Evolutionary conservation across 1,284 basidiomycete species (phyloP).

Genomic region (Melampsora abietis-canadensis): DNA sequence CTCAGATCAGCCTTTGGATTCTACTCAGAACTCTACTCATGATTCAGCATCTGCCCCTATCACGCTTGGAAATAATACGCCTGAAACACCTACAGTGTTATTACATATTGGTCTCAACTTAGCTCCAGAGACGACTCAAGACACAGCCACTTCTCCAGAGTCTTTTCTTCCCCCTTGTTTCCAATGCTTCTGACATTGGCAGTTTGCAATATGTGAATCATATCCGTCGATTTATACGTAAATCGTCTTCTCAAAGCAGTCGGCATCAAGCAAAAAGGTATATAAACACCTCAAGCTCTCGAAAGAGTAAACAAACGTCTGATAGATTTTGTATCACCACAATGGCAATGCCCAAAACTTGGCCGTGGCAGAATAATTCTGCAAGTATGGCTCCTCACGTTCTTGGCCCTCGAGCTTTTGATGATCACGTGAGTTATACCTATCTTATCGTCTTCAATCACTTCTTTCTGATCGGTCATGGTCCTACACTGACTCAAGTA

Average conservation of each 20-base stretch:
- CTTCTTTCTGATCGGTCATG: neutral
- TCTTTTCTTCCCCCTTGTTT: neutral
- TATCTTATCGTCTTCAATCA: neutral
- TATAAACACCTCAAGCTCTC: neutral
- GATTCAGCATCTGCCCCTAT: neutral
- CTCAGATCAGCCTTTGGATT: neutral
- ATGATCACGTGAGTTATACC: conserved; percentile 39
- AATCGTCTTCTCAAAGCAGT: neutral
- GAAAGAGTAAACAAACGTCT: neutral
- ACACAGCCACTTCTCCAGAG: too few relatives aligned
- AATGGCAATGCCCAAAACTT: conserved; percentile 39
- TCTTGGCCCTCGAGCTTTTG: conserved; percentile 36
- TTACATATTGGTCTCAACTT: neutral
- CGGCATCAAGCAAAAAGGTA: neutral
- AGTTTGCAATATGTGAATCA: neutral
- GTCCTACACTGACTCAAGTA: neutral
- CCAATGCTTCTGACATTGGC: neutral
- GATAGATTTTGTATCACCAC: conserved; percentile 27
- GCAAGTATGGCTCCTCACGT: conserved; percentile 29
- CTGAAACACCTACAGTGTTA: neutral
- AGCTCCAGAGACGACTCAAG: neutral
- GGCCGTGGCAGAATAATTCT: conserved; percentile 34
- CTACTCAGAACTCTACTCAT: neutral
- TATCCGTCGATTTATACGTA: neutral
- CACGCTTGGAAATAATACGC: neutral